Base-by-base conservation (phyloP, 768 basidiomycete genomes). In the Boletus pseudopeckii region DNA sequence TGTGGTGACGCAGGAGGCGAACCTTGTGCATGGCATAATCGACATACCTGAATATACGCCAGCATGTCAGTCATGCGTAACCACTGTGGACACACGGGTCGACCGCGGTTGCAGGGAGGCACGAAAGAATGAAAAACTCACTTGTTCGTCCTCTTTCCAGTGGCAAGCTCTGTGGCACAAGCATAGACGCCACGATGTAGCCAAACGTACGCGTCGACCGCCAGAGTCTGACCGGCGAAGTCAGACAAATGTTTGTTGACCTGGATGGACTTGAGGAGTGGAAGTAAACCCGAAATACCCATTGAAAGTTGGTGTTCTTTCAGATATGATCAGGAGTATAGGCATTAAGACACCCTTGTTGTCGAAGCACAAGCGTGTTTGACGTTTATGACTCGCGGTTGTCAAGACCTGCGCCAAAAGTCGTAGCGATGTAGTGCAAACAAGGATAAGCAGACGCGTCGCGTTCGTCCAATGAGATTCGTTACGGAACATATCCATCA, bases 201-300 rank as follows among this genome's bases (percentile, higher is more conserved):
- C 92, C 92, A 94, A 52, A 93, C 94, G 69, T 99, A 99, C 39
- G 86, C 95, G 74, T 98, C 96, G 38, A 98, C 86, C 1, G 91
- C 96, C 34, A 98, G 72, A 2, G 86, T 91, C 67, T 93, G 84
- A 14, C 91, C 93, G 43, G 81, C 71, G 65, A 88, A 92, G 52
- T 94, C 90, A 4, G 84, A 86, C 50, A 98, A 80, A 60, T 90
- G 86, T 53, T 76, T 82, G 53, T 80, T 81, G 50, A 80, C 82
- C 64, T 95, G 91, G 36, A 97, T 95, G 40, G 91, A 82, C 77
- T 93, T 95, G 57, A 98, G 81, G 24, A 96, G 80, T 32, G 93
- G 90, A 33, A 98, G 74, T 18, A 98, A 80, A 13, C 96, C 96
- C 53, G 85, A 80, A 53, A 98, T 98, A 28, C 96, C 96, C 96